Percentiles rank a stretch among this genome's conserved stretches.
Evolutionary conservation across 257 asterid genomes (phyloP).

Genomic region (Scutellaria baicalensis): DNA sequence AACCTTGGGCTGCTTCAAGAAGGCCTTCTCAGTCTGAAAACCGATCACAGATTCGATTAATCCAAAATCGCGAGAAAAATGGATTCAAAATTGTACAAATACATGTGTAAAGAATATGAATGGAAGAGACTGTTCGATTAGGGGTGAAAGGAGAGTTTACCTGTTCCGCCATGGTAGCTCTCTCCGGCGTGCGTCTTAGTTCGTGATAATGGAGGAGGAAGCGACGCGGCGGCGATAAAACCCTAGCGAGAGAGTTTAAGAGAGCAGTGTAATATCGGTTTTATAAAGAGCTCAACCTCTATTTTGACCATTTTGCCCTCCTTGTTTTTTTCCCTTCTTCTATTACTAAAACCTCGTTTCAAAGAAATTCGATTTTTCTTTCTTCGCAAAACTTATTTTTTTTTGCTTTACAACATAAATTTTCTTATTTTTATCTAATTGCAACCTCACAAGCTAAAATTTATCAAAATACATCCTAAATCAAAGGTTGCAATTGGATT

Average conservation of each 20-base stretch:
- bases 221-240: slow-evolving; percentile 8
- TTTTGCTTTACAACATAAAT: too few species aligned
- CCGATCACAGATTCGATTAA: background rate
- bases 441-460: too few species aligned
- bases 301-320: background rate
- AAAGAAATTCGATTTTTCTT: too few species aligned
- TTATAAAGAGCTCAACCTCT: background rate
- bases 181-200: background rate
- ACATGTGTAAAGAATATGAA: background rate
- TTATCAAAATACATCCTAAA: too few species aligned
- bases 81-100: background rate
- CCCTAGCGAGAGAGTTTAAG: slow-evolving; percentile 3
- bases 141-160: slow-evolving; percentile 3
- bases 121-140: background rate
- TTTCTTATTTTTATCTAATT: too few species aligned
- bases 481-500: too few species aligned
- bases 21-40: slow-evolving; percentile 68
- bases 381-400: too few species aligned
- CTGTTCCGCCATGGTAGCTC: slow-evolving; percentile 52
- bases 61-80: background rate
- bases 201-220: background rate
- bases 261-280: background rate
- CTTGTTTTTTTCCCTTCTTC: too few species aligned
- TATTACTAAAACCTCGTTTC: too few species aligned
- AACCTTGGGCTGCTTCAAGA: slow-evolving; percentile 73